phyloP scores from a whole-genome alignment of 495 filamentous ascomycete genomes.

The Zalerion maritima region DNA sequence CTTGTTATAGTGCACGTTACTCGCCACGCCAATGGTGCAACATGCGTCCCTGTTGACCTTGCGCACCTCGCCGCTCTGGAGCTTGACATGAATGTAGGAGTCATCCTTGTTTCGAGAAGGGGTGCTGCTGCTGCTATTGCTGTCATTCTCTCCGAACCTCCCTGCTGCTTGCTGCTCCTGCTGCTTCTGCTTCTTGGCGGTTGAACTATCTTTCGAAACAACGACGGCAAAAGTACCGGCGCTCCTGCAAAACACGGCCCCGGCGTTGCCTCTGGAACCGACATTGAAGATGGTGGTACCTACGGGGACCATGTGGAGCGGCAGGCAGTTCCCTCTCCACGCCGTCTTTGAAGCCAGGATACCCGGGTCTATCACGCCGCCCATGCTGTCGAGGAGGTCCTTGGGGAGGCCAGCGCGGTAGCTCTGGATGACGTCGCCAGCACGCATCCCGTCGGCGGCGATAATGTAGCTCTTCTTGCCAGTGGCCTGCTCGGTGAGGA shows the following conservation, averaged over 20 bases:
- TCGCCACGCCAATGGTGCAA: slow-evolving; percentile 83
- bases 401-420: slow-evolving; percentile 78
- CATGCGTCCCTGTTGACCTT: slow-evolving; percentile 81
- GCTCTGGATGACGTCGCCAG: slow-evolving; percentile 80
- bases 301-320: slow-evolving; percentile 84
- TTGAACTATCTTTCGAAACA: slow-evolving; percentile 65
- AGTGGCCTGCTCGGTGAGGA: slow-evolving; percentile 57
- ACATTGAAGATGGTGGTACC: slow-evolving; percentile 85
- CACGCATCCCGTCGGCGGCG: slow-evolving; percentile 82
- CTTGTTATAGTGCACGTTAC: slow-evolving; percentile 84
- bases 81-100: slow-evolving; percentile 57
- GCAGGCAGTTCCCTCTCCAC: slow-evolving; percentile 88
- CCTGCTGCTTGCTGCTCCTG: background rate
- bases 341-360: slow-evolving; percentile 87
- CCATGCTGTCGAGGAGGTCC: slow-evolving; percentile 76
- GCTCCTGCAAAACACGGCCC: slow-evolving; percentile 81
- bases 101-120: slow-evolving; percentile 42
- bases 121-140: slow-evolving; percentile 24
- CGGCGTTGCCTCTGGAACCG: slow-evolving; percentile 54
- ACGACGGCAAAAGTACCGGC: slow-evolving; percentile 85
- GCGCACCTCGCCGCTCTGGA: slow-evolving; percentile 85
- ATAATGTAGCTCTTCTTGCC: slow-evolving; percentile 72
- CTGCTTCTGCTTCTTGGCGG: slow-evolving; percentile 12
- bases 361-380: slow-evolving; percentile 80
- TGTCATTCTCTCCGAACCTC: background rate